Evolutionary conservation across 768 basidiomycete species (phyloP).

Genomic region (Galerina marginata): DNA sequence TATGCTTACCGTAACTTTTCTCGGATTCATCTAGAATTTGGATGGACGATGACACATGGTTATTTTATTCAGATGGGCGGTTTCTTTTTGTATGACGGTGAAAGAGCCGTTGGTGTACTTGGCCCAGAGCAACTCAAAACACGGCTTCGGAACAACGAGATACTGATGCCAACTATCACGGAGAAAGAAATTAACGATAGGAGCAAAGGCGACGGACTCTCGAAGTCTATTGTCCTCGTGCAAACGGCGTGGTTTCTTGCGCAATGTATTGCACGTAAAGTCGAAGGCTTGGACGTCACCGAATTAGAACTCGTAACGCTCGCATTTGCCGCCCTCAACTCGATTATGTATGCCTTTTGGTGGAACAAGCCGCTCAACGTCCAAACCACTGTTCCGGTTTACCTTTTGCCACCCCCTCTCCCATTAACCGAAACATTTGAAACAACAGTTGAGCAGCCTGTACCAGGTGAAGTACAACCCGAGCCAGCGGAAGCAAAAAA

Average conservation of each 20-base stretch:
- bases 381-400: no score
- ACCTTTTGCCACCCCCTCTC: no score
- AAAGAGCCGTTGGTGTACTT: background rate
- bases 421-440: no score
- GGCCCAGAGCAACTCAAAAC: no score
- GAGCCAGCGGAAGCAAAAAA: no score
- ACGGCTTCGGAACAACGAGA: no score
- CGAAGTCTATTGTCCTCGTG: background rate
- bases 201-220: background rate
- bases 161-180: background rate
- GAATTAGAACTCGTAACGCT: background rate
- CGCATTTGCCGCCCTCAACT: background rate
- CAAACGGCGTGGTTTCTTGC: background rate
- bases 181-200: background rate
- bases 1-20: background rate
- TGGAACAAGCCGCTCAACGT: slow-evolving; percentile 2
- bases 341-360: background rate
- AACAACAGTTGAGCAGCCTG: no score
- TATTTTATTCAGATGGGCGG: background rate
- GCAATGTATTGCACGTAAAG: background rate
- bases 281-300: background rate
- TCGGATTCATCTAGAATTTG: background rate
- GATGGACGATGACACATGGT: slow-evolving; percentile 7
- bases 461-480: no score
- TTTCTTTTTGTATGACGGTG: background rate